These are phyloP conservation scores for Candida corydali DNA, from an alignment of 805 yeast species.

Conservation along the genomic window DNA sequence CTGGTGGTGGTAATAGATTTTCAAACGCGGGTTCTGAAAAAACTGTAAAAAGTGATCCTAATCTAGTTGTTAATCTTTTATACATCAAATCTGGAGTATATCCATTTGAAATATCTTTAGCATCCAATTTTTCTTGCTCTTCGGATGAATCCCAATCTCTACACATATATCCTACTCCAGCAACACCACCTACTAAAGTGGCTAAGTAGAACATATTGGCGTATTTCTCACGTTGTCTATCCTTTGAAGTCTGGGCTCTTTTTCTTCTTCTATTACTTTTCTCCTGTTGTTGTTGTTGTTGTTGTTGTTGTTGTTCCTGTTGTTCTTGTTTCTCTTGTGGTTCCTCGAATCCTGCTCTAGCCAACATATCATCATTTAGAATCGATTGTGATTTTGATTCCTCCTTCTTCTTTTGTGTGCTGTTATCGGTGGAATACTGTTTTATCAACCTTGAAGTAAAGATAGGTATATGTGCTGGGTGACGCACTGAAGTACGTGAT, in stretches of 20 bases:
- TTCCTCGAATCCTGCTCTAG: conserved; percentile 77
- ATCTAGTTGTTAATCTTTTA: conserved; percentile 67
- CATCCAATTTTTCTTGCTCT: conserved; percentile 50
- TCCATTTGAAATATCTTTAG: conserved; percentile 59
- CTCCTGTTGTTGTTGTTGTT: conserved; percentile 12
- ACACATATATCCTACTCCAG: conserved; percentile 61
- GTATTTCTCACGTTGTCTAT: conserved; percentile 75
- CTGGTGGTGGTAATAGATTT: conserved; percentile 89
- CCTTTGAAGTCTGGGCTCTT: conserved; percentile 60
- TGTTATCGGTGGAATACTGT: conserved; percentile 4
- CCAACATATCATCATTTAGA: conserved; percentile 75
- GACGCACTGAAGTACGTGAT: background rate
- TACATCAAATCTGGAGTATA: conserved; percentile 61
- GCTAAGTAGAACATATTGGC: conserved; percentile 70
- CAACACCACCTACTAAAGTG: conserved; percentile 49
- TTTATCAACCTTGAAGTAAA: too few relatives aligned
- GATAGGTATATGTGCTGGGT: background rate
- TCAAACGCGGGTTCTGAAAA: conserved; percentile 94
- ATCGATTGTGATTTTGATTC: conserved; percentile 24
- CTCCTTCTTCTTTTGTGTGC: conserved; percentile 16
- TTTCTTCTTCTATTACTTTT: conserved; percentile 37
- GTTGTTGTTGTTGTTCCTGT: conserved; percentile 10
- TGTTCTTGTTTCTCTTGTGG: conserved; percentile 36
- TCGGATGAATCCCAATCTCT: conserved; percentile 85
- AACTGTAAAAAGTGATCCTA: conserved; percentile 68